These are phyloP conservation scores for Coffea humblotiana DNA, from an alignment of 305 asterid species.

Conservation along the genomic window DNA sequence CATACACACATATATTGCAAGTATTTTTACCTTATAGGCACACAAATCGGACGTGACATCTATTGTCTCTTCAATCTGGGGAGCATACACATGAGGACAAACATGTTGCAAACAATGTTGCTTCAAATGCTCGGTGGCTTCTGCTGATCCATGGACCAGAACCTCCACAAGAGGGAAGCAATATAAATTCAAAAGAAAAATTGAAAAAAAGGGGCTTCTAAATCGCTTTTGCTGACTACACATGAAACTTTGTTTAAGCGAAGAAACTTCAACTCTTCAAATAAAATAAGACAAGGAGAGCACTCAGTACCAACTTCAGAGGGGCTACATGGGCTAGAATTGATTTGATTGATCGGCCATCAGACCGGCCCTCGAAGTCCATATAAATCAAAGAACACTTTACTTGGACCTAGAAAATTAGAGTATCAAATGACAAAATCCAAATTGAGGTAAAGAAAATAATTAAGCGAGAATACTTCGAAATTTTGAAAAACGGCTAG, in stretches of 20 bases:
- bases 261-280: constrained; percentile 4
- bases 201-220: background rate
- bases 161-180: constrained; percentile 51
- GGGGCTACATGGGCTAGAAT: constrained; percentile 91
- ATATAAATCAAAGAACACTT: constrained; percentile 79
- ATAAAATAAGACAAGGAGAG: constrained; percentile 22
- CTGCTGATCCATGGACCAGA: constrained; percentile 98
- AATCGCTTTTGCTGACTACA: background rate
- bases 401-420: constrained; percentile 65
- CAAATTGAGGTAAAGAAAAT: background rate
- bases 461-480: background rate
- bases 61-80: constrained; percentile 87
- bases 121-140: constrained; percentile 97
- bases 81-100: constrained; percentile 92
- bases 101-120: constrained; percentile 84
- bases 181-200: background rate
- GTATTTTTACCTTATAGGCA: constrained; percentile 76
- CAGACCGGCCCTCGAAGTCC: constrained; percentile 98
- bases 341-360: constrained; percentile 93
- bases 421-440: constrained; percentile 9
- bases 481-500: background rate
- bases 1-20: constrained; percentile 11
- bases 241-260: background rate
- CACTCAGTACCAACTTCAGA: constrained; percentile 74
- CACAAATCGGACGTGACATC: constrained; percentile 99